Evolutionary conservation across 805 yeast species (phyloP), one percentile per base, ranked within the genome.

Genomic region (Hemisphaericaspora nanyangensis): DNA sequence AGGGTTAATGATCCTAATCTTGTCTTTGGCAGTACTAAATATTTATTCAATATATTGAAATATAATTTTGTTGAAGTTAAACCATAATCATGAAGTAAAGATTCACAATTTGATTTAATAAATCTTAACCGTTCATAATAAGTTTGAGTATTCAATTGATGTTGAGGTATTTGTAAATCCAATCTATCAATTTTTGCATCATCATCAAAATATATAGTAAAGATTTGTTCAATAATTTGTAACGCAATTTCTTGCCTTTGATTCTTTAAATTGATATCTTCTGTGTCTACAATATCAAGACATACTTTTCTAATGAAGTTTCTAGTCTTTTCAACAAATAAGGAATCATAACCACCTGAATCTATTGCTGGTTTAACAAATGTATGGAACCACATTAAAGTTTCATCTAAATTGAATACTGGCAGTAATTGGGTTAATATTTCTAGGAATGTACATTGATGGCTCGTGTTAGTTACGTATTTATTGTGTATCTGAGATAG

Each of bases 311-410:
- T 30, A 5, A 68, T 49, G 18, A 68, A 57, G 8, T 45, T 48
- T 34, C 68, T 44, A 8, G 65, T 38, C 34, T 59, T 58, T 8
- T 46, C 48, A 8, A 68, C 68, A 42, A 74, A 60, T 6, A 50
- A 51, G n/a, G 65, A 48, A 39, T 65, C 69, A 37, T 59, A 62
- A 8, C 26, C 26, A 2, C 85, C 82, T 0, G 82, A 80, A 48
- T 80, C 81, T 3, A 79, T 60, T 0, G 83, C 79, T 0, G 77
- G 74, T 10, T 61, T 60, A 10, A 70, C 49, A 42, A 77, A 71
- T 26, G 71, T 62, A 20, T 62, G 58, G 34, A 76, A 62, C 85
- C 86, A 82, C 29, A 63, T 53, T 17, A 52, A 45, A 7, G 74
- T 52, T 28, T 63, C 68, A 8, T 58, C 55, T 8, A 51, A 50